Evolutionary conservation across 2,329 filamentous ascomycete species (phyloP), one percentile per base, ranked within the genome.

Genomic region (Chrysoporthe cubensis): DNA sequence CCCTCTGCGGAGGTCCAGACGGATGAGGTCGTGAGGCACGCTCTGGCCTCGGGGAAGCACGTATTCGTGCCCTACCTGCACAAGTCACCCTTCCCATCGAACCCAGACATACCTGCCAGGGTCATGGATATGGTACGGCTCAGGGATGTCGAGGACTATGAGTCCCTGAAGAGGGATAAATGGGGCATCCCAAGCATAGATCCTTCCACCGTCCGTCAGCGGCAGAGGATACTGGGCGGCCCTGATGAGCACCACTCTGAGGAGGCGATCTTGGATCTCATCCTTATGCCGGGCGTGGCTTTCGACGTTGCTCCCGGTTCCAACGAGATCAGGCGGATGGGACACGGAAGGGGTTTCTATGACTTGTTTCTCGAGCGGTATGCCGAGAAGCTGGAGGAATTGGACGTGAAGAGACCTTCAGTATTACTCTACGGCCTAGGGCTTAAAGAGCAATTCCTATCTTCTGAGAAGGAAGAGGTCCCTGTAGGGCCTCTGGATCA

Each of bases 91-190:
- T 74, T 83, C 46, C 40, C 63, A 48, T 72, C 80, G n/a, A 76
- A 76, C 4, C 76, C 81, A 68, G 80, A 80, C 66, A 86, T 88
- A 6, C 92, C 92, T 4, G 71, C 80, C 1, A 81, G 86, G 18
- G 86, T 96, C 65, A 99, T 99, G 96, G 94, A 97, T 75, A 98
- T 99, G 96, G 88, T 99, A 32, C 89, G 89, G 70, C 83, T 99
- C 52, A 82, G 84, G 66, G 90, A 89, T 37, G 78, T 93, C 62
- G 80, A 87, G 40, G 96, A 99, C 77, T 97, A 94, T 77, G 88
- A 93, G 71, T 87, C 87, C 34, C 82, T 98, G 69, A 80, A 89
- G 74, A 85, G 86, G 52, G 96, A 99, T 79, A 88, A 86, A 76
- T 99, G 96, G 96, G 94, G 94, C 11, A 99, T 99, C 71, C 96